These are phyloP conservation scores for Coprinellus micaceus DNA, from an alignment of 768 basidiomycete species.

Conservation along the genomic window DNA sequence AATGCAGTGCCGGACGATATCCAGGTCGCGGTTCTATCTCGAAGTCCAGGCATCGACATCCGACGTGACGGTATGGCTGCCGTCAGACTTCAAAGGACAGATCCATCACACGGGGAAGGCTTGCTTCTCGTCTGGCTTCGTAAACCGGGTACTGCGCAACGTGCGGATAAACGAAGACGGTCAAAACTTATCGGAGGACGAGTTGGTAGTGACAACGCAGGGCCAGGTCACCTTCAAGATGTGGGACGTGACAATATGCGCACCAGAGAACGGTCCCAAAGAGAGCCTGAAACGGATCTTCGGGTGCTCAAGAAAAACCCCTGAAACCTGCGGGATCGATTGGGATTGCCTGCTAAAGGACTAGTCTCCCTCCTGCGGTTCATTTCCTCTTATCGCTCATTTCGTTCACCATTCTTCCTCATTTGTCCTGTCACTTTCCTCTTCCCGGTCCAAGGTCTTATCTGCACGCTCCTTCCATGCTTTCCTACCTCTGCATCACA, in stretches of 20 bases:
- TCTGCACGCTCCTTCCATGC: not conserved
- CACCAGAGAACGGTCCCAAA: slow-evolving; percentile 59
- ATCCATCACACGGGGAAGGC: slow-evolving; percentile 54
- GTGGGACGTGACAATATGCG: slow-evolving; percentile 71
- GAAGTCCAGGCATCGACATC: slow-evolving; percentile 64
- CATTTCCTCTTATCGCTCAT: slow-evolving; percentile 12
- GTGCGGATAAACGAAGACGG: slow-evolving; percentile 44
- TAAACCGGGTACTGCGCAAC: slow-evolving; percentile 61
- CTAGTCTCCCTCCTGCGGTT: slow-evolving; percentile 27
- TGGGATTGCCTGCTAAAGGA: slow-evolving; percentile 82
- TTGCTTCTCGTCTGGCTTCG: slow-evolving; percentile 67
- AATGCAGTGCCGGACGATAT: slow-evolving; percentile 53
- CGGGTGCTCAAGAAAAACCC: slow-evolving; percentile 51
- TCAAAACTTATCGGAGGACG: slow-evolving; percentile 45
- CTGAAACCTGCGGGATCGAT: slow-evolving; percentile 52
- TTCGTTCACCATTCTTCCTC: slow-evolving; percentile 4
- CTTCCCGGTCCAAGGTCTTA: slow-evolving; percentile 8
- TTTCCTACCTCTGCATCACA: not conserved
- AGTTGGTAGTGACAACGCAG: slow-evolving; percentile 57
- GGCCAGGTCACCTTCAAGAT: slow-evolving; percentile 68
- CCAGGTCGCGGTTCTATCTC: slow-evolving; percentile 56
- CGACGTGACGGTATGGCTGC: slow-evolving; percentile 72
- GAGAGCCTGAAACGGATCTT: slow-evolving; percentile 66
- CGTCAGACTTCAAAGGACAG: slow-evolving; percentile 72
- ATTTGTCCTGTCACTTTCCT: slow-evolving; percentile 12